phyloP scores from a whole-genome alignment of 495 filamentous ascomycete species.

The Penicillium ucsense region DNA sequence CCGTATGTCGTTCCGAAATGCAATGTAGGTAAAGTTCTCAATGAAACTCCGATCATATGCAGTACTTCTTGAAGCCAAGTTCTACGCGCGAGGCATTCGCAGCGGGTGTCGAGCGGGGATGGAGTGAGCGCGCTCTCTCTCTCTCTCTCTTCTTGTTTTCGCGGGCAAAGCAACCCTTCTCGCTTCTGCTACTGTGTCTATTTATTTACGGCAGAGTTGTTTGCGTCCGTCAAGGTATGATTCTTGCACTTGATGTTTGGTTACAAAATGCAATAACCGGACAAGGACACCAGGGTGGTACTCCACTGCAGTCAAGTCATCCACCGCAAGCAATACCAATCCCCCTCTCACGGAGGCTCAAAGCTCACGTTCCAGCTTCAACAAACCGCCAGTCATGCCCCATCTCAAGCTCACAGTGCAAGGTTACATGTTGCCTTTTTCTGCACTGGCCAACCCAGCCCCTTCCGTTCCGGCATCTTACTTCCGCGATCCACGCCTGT shows the following conservation, averaged over 20 bases:
- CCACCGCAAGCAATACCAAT: too few species aligned
- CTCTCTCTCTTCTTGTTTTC: constrained; percentile 7
- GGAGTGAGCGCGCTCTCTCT: not conserved
- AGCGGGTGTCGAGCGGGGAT: too few species aligned
- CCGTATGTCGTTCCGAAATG: too few species aligned
- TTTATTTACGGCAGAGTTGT: constrained; percentile 17
- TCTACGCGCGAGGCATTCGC: too few species aligned
- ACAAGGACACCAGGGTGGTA: not conserved
- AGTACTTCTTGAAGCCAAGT: too few species aligned
- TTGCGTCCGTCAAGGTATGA: constrained; percentile 14
- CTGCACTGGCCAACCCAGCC: not conserved
- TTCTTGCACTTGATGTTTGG: not conserved
- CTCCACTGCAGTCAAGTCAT: too few species aligned
- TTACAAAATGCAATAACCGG: not conserved
- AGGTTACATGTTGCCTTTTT: constrained; percentile 12
- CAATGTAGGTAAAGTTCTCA: too few species aligned
- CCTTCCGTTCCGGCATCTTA: not conserved
- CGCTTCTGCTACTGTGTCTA: not conserved
- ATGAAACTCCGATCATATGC: too few species aligned
- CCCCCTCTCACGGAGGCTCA: too few species aligned
- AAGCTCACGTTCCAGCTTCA: too few species aligned
- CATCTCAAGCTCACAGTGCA: too few species aligned
- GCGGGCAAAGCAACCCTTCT: constrained; percentile 2
- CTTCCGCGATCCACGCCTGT: not conserved
- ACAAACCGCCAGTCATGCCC: too few species aligned